A percentile compares a stretch with the other conserved stretches of the same genome.
Conservation (phyloP, 2,329 filamentous ascomycete genomes). For the Colletotrichum sidae region DNA sequence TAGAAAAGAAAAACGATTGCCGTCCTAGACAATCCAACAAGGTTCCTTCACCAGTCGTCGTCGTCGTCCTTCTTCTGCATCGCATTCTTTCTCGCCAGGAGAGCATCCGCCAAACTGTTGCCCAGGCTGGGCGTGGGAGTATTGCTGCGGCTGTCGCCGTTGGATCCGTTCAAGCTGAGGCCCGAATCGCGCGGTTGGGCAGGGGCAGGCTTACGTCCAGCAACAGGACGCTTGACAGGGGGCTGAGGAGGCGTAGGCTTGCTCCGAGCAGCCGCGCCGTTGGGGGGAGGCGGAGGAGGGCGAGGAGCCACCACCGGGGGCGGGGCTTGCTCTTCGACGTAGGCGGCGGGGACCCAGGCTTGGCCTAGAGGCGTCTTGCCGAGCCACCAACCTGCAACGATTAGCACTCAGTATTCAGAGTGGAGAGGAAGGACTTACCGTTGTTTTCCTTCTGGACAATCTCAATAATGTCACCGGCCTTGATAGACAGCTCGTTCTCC, state of each 20-base stretch:
- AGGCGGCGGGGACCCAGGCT: constrained; percentile 94
- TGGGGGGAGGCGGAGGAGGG: constrained; percentile 74
- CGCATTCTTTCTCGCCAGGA: constrained; percentile 79
- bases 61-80: constrained; percentile 78
- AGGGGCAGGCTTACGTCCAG: constrained; percentile 76
- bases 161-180: constrained; percentile 69
- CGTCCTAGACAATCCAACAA: constrained; percentile 33
- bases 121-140: constrained; percentile 79
- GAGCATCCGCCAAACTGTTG: constrained; percentile 81
- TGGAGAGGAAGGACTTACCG: constrained; percentile 67
- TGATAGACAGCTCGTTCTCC: constrained; percentile 86
- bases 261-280: constrained; percentile 59
- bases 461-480: constrained; percentile 83
- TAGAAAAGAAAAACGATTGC: constrained; percentile 10
- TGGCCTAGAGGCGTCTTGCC: constrained; percentile 80
- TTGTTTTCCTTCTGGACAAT: constrained; percentile 96
- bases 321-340: constrained; percentile 85
- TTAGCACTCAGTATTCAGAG: constrained; percentile 47
- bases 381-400: constrained; percentile 87
- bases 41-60: constrained; percentile 70
- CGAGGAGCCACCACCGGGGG: constrained; percentile 70
- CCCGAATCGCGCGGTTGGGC: constrained; percentile 76
- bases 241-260: constrained; percentile 82
- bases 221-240: constrained; percentile 82
- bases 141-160: constrained; percentile 73